These are phyloP conservation scores for Chloranthus sessilifolius DNA, from an alignment of 164 flowering plant genomes.

Conservation along the genomic window DNA sequence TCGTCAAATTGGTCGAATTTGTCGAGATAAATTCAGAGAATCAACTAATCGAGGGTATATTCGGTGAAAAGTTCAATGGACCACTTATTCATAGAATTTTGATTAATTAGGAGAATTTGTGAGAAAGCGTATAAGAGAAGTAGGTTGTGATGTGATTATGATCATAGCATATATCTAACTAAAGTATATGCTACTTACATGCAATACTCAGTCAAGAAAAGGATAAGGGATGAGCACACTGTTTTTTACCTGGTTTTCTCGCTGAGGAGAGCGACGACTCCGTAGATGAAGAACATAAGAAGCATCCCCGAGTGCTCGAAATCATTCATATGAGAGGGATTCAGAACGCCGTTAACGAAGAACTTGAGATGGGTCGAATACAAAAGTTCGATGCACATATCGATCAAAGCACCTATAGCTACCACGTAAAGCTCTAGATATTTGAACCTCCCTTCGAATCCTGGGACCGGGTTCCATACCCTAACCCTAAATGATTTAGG, in stretches of 20 bases:
- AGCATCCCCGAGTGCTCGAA: constrained; percentile 98
- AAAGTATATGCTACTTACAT: too few relatives aligned
- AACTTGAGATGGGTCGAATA: constrained; percentile 84
- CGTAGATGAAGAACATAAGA: constrained; percentile 89
- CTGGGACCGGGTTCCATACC: constrained; percentile 85
- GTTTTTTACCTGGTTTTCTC: constrained; percentile 73
- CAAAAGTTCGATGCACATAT: constrained; percentile 76
- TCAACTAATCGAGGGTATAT: too few relatives aligned
- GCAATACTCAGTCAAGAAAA: too few relatives aligned
- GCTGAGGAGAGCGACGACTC: constrained; percentile 53
- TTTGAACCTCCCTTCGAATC: constrained; percentile 58
- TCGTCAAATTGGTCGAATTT: too few relatives aligned
- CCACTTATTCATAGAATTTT: too few relatives aligned
- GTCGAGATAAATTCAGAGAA: too few relatives aligned
- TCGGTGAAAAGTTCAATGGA: too few relatives aligned
- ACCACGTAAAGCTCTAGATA: constrained; percentile 78
- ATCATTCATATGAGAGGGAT: constrained; percentile 88
- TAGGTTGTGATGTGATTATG: too few relatives aligned
- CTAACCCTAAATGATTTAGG: constrained; percentile 64
- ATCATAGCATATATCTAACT: too few relatives aligned
- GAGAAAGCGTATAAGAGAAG: too few relatives aligned
- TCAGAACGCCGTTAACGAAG: constrained; percentile 76
- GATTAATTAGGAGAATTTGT: too few relatives aligned
- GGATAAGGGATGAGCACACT: too few relatives aligned
- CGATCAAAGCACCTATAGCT: constrained; percentile 60